phyloP scores from a whole-genome alignment of 2,329 filamentous ascomycete genomes.

The Oidium heveae region DNA sequence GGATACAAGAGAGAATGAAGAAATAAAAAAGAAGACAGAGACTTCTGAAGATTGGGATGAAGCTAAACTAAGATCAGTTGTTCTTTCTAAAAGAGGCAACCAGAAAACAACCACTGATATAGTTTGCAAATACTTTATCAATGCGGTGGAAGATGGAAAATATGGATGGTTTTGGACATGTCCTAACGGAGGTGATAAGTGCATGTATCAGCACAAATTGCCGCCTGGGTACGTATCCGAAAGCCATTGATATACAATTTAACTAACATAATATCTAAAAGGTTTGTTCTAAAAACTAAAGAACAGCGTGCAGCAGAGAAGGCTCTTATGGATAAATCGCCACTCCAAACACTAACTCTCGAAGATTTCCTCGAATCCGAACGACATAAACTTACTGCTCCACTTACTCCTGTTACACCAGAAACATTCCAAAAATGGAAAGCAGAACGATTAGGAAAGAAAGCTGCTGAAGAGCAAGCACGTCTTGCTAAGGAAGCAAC shows the following conservation, averaged over 20 bases:
- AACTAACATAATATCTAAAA: slow-evolving; percentile 17
- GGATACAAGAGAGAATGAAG: slow-evolving; percentile 51
- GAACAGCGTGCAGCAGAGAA: slow-evolving; percentile 92
- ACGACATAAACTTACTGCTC: slow-evolving; percentile 80
- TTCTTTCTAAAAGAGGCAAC: slow-evolving; percentile 91
- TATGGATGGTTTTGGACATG: slow-evolving; percentile 99
- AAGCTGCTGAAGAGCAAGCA: slow-evolving; percentile 77
- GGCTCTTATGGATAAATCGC: slow-evolving; percentile 84
- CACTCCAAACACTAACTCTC: slow-evolving; percentile 76
- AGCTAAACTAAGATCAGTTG: slow-evolving; percentile 74
- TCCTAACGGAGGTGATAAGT: slow-evolving; percentile 88
- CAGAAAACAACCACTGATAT: slow-evolving; percentile 89
- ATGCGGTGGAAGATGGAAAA: slow-evolving; percentile 92
- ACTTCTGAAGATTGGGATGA: slow-evolving; percentile 96
- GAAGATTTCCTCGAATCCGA: slow-evolving; percentile 96
- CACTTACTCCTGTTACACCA: slow-evolving; percentile 73
- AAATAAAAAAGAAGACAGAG: slow-evolving; percentile 63
- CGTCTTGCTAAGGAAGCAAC: slow-evolving; percentile 85
- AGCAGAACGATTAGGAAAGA: slow-evolving; percentile 81
- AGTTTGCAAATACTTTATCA: slow-evolving; percentile 96
- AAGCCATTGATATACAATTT: background rate
- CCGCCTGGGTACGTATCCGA: slow-evolving; percentile 55
- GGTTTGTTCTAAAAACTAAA: slow-evolving; percentile 91
- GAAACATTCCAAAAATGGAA: slow-evolving; percentile 96
- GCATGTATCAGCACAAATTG: slow-evolving; percentile 93